A percentile compares a stretch with the other conserved stretches of the same genome.
These are phyloP conservation scores for Amoebophrya sp. DNA, from an alignment of 169 alveolate genomes.

Conservation along the genomic window DNA sequence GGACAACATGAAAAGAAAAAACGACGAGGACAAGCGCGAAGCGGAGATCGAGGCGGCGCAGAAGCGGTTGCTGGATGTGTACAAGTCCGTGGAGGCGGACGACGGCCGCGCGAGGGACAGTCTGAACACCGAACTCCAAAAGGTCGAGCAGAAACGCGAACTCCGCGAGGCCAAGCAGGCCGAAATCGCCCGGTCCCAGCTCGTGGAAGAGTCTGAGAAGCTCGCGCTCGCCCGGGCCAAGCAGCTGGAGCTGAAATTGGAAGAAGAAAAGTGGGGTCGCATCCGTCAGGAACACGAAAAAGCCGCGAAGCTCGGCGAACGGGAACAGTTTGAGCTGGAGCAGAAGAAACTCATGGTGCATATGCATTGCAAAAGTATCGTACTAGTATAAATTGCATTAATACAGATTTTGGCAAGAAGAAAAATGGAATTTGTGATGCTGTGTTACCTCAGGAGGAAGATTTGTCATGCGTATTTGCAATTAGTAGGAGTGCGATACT, in stretches of 20 bases:
- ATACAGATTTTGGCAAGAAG: too few species aligned
- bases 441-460: too few species aligned
- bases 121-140: neutral
- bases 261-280: neutral
- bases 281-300: neutral
- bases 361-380: too few species aligned
- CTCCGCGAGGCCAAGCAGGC: neutral
- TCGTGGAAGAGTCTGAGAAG: neutral
- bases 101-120: neutral
- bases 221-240: neutral
- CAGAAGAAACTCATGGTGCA: neutral
- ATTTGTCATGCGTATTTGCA: too few species aligned
- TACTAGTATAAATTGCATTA: too few species aligned
- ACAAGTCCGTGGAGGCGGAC: neutral
- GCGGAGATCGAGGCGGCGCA: neutral
- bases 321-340: neutral
- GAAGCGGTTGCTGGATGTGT: neutral
- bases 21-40: too few species aligned
- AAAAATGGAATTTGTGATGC: too few species aligned
- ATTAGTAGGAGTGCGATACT: too few species aligned
- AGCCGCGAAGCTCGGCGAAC: neutral
- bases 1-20: too few species aligned
- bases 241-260: neutral
- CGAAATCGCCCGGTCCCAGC: neutral
- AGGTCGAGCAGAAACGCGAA: conserved; percentile 5